phyloP scores from a whole-genome alignment of 495 filamentous ascomycete genomes.

The Trichoderma orchidacearum region DNA sequence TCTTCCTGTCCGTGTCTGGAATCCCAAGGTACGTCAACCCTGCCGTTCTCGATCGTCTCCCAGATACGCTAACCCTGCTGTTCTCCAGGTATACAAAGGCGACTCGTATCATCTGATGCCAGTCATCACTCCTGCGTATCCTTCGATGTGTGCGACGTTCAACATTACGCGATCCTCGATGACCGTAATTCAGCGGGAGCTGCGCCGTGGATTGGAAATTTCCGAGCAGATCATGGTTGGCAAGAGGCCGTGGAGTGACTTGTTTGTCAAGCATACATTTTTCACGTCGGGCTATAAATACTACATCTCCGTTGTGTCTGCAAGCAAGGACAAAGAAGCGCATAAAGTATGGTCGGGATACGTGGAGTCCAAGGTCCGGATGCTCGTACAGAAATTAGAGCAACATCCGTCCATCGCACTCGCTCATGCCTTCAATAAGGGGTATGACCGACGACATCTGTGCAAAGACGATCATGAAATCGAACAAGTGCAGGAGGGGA shows the following conservation, averaged over 20 bases:
- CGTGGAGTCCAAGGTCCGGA: constrained; percentile 82
- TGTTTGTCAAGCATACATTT: constrained; percentile 80
- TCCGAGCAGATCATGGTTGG: constrained; percentile 68
- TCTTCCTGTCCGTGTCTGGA: constrained; percentile 79
- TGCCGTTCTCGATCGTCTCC: background rate
- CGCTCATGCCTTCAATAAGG: constrained; percentile 86
- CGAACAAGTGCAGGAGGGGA: constrained; percentile 56
- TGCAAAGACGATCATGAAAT: constrained; percentile 60
- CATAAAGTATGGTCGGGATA: constrained; percentile 80
- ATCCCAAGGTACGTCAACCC: constrained; percentile 57
- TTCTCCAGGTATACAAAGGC: constrained; percentile 54
- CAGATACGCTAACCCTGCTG: constrained; percentile 16
- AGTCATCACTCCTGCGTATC: constrained; percentile 92
- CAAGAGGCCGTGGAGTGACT: constrained; percentile 63
- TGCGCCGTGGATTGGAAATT: constrained; percentile 63
- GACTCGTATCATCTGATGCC: constrained; percentile 88
- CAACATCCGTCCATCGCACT: constrained; percentile 57
- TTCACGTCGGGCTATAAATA: constrained; percentile 90
- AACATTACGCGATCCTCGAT: constrained; percentile 82
- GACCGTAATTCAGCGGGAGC: constrained; percentile 65
- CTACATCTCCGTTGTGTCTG: constrained; percentile 80
- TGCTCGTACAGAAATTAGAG: constrained; percentile 71
- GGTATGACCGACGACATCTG: constrained; percentile 67
- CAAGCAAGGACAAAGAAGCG: constrained; percentile 71
- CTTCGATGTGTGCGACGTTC: constrained; percentile 91